Base-by-base conservation (phyloP, 176 grass and related monocot genomes). In the Ampelocalamus luodianensis region DNA sequence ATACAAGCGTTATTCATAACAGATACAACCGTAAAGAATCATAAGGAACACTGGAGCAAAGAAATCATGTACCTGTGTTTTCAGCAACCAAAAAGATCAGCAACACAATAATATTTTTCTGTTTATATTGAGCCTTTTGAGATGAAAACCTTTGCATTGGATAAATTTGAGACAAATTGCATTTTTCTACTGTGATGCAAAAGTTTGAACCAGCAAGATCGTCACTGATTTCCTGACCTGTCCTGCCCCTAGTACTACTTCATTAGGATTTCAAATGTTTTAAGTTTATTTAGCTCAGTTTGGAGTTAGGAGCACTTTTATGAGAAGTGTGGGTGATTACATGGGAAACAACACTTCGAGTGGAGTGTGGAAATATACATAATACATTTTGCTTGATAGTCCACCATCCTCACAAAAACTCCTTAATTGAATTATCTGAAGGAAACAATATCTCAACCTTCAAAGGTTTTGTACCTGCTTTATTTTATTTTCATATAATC, bases 211-310 rank as follows among this genome's bases (percentile, higher is more conserved):
- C 37, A 84, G 48, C 24, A 20, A 79, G 58, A 72, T 56, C 0
- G 29, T 46, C 14, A 72, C 18, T 24, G 24, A 26, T 77, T 55
- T 23, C 68, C 29, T 67, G 39, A 32, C n/a, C 26, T 46, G 46
- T 71, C 53, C 6, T 29, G 34, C 23, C n/a, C 60, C 45, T 48
- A 46, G 12, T 32, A 78, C 39, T 44, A 50, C 37, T 3, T 38
- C 38, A 77, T 76, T 67, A 71, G 29, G 8, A 71, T 49, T 71
- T 79, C 42, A 49, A 34, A 18, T 65, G 29, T 29, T 18, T 0
- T 56, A 11, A 29, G 10, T 32, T 53, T 56, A 61, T 79, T 74
- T 68, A 60, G 49, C 67, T 85, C 40, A 37, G 59, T 83, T 63
- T 10, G 53, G 14, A 65, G 0, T 0, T 71, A 15, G 24, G 50